These are phyloP conservation scores for Ilyonectria sp. DNA, from an alignment of 2,329 filamentous ascomycete species.

Conservation along the genomic window DNA sequence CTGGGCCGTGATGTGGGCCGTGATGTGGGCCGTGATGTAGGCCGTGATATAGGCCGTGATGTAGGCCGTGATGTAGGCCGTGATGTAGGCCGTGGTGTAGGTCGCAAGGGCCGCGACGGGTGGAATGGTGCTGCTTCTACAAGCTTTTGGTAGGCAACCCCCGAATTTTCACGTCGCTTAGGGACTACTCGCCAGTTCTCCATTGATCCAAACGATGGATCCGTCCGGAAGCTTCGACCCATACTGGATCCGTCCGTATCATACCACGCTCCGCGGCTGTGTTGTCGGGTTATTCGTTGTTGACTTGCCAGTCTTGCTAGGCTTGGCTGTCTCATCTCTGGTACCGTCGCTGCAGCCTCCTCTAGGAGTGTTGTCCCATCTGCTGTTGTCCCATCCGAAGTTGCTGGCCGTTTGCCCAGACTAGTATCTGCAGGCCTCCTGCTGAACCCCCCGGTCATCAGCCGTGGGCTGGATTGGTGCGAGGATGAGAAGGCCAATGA, in stretches of 20 bases:
- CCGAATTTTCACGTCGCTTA: slow-evolving; percentile 46
- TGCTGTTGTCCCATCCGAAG: slow-evolving; percentile 7
- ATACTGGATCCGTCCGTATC: slow-evolving; percentile 41
- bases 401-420: slow-evolving; percentile 13
- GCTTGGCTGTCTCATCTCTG: slow-evolving; percentile 45
- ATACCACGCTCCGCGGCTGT: slow-evolving; percentile 42
- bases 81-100: too few species aligned
- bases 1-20: too few species aligned
- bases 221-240: slow-evolving; percentile 45
- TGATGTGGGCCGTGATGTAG: too few species aligned
- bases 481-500: slow-evolving; percentile 53
- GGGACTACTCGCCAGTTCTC: slow-evolving; percentile 57
- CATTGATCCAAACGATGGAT: slow-evolving; percentile 53
- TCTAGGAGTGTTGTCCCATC: slow-evolving; percentile 13
- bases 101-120: slow-evolving; percentile 52
- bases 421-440: slow-evolving; percentile 21
- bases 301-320: slow-evolving; percentile 42
- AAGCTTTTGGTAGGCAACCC: slow-evolving; percentile 53
- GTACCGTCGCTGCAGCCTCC: slow-evolving; percentile 45
- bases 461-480: slow-evolving; percentile 46
- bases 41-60: neutral
- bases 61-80: too few species aligned
- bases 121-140: slow-evolving; percentile 55
- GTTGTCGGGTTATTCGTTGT: slow-evolving; percentile 35
- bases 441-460: slow-evolving; percentile 34